Evolutionary conservation across 805 yeast genomes (phyloP).

Genomic region (Yamadazyma endophytica): DNA sequence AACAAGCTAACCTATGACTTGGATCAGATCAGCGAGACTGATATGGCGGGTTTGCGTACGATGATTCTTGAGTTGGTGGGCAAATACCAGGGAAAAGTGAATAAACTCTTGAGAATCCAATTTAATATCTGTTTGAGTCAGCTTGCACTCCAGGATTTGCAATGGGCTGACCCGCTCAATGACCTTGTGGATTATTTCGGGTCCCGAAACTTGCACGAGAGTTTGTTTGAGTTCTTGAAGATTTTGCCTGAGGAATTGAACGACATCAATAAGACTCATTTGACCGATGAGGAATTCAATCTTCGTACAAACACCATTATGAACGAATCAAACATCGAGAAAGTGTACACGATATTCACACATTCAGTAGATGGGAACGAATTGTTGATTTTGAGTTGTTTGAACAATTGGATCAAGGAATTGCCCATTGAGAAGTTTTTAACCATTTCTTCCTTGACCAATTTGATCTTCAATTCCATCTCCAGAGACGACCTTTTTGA

Average conservation of each 20-base stretch:
- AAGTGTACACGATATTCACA: constrained; percentile 61
- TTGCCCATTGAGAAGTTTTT: constrained; percentile 71
- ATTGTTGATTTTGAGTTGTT: constrained; percentile 57
- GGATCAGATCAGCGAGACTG: constrained; percentile 62
- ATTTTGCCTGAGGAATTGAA: constrained; percentile 89
- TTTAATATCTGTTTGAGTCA: constrained; percentile 78
- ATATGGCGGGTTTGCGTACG: constrained; percentile 60
- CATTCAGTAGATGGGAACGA: constrained; percentile 37
- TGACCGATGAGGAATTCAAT: constrained; percentile 77
- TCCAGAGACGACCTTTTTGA: constrained; percentile 74
- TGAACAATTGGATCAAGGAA: constrained; percentile 89
- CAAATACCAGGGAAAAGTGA: constrained; percentile 30
- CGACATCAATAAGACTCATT: constrained; percentile 70
- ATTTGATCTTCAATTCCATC: constrained; percentile 56
- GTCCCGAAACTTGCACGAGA: constrained; percentile 9
- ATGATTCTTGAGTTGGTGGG: constrained; percentile 58
- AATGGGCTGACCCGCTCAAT: constrained; percentile 67
- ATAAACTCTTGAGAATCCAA: constrained; percentile 73
- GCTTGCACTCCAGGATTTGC: constrained; percentile 69
- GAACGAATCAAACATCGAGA: constrained; percentile 52
- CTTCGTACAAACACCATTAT: constrained; percentile 58
- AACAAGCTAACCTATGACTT: constrained; percentile 83
- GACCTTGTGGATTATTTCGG: constrained; percentile 26
- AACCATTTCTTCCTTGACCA: constrained; percentile 57
- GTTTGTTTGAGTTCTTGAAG: constrained; percentile 73